Base-by-base conservation (phyloP, 495 filamentous ascomycete genomes). In the Aspergillus baeticus region DNA sequence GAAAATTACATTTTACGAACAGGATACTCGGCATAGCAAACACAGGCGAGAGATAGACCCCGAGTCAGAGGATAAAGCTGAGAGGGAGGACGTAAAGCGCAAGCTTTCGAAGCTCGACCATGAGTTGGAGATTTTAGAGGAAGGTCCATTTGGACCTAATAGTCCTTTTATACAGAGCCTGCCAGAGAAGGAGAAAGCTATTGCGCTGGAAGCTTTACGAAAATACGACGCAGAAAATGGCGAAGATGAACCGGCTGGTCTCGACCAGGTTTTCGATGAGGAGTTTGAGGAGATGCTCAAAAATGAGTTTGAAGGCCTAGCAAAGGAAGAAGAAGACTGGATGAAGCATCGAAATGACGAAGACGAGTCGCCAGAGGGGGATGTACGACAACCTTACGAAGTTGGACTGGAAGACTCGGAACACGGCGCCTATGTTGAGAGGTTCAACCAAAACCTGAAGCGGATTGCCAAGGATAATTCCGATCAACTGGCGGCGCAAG, bases 11-110 rank as follows among this genome's bases (percentile, higher is more conserved):
- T 74, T 77, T 41, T 78, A 67, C 56, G 75, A 78, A 63, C 74
- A 77, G 51, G 65, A 71, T 35, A 63, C 61, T 2, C 65, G 26
- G 29, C 57, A 58, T 15, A 74, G 73, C 57, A 71, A 71, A 43
- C 67, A 49, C 4, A 64, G 65, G 54, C 66, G 70, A 55, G 60
- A 64, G 63, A 57, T 82, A 49, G 66, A 79, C 52, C 81, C 79
- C 56, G 79, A 85, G 61, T 72, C 79, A 31, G 76, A 86, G 60
- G 78, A 81, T 46, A 57, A 71, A 22, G 67, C 63, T 42, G 79
- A 77, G 13, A 65, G 65, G 34, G 68, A 77, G 47, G 74, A 73
- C 29, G 52, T 81, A 20, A 70, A 80, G 48, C 67, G 77, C 17
- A 62, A 71, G 55, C 70, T 78, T 33, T 69, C 74, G 44, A 76